Base-by-base conservation (phyloP, 192 early-diverging fungal species). In the Podila horticola region DNA sequence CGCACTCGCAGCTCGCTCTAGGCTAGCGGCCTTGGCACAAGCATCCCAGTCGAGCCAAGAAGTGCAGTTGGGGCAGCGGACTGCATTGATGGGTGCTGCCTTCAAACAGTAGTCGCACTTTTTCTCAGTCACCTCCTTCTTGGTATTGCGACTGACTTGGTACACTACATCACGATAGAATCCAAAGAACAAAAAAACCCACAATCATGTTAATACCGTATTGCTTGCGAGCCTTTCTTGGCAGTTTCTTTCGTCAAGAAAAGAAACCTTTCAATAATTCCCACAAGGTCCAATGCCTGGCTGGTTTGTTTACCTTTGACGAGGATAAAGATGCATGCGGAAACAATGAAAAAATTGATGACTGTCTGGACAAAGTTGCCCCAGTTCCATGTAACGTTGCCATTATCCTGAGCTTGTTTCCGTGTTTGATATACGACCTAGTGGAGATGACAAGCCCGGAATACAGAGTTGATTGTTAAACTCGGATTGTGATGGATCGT, bases 311-410 rank as follows among this genome's bases (percentile, higher is more conserved):
- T 71, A 82, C 77, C 58, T 75, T 91, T 90, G 29, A 93, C 86
- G 45, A 93, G 63, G 62, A 92, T 79, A 66, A 88, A 93, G 64
- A 93, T 73, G 30, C 85, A 83, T 49, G 74, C 58, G 33, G 84
- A 71, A 58, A 91, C 84, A 57, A 93, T 85, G 59, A 93, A 57
- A 64, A 93, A 92, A 75, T 90, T 93, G 84, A 93, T 84, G 62
- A 90, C 64, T 30, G 81, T 79, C 59, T 91, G 86, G 34, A 93
- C 50, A 72, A 93, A 93, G 59, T 88, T 86, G 15, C 91, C 91
- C 69, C 84, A 90, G 73, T 88, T 89, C 71, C 83, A 85, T 5
- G 90, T 91, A n/a, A 91, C 66, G 19, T 83, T 74, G 20, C 89
- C 88, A 51, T 71, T 74, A 33, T 85, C 82, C 45, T 86, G 71